phyloP scores from a whole-genome alignment of 192 early-diverging fungal species.

The Anaeromyces robustus region DNA sequence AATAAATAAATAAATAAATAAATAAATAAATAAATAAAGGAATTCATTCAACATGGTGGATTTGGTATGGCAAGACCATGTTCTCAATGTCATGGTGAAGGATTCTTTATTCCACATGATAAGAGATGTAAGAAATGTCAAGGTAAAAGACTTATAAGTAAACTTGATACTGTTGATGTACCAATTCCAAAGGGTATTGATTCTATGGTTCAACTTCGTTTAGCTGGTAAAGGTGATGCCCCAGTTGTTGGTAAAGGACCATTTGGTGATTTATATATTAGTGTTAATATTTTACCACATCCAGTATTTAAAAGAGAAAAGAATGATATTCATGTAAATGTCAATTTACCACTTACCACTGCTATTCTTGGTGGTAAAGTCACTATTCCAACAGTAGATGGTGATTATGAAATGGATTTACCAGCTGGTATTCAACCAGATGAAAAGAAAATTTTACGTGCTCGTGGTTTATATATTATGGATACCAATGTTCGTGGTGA shows the following conservation, averaged over 20 bases:
- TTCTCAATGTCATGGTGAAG: constrained; percentile 67
- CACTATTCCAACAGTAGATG: constrained; percentile 82
- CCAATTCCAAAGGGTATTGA: constrained; percentile 74
- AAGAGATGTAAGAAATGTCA: constrained; percentile 62
- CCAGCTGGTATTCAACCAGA: constrained; percentile 76
- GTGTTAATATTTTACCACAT: constrained; percentile 32
- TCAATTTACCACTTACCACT: constrained; percentile 62
- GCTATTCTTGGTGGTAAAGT: constrained; percentile 80
- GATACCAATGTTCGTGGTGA: constrained; percentile 54
- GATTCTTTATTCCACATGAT: constrained; percentile 42
- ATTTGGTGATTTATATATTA: constrained; percentile 73
- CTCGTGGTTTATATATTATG: constrained; percentile 55
- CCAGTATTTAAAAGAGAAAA: constrained; percentile 74
- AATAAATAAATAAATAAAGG: constrained; percentile 9
- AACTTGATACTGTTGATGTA: constrained; percentile 52
- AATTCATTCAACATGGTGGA: constrained; percentile 66
- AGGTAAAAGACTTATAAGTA: constrained; percentile 64
- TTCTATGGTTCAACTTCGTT: constrained; percentile 57
- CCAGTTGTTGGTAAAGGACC: constrained; percentile 56
- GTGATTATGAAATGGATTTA: constrained; percentile 83
- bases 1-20: not conserved
- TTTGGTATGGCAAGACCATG: constrained; percentile 83
- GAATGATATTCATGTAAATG: constrained; percentile 55
- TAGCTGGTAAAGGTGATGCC: constrained; percentile 67
- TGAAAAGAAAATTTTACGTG: constrained; percentile 62